Evolutionary conservation across 73 alveolate species (phyloP), one percentile per base, ranked within the genome.

Genomic region (Paramecium sexaurelia): DNA sequence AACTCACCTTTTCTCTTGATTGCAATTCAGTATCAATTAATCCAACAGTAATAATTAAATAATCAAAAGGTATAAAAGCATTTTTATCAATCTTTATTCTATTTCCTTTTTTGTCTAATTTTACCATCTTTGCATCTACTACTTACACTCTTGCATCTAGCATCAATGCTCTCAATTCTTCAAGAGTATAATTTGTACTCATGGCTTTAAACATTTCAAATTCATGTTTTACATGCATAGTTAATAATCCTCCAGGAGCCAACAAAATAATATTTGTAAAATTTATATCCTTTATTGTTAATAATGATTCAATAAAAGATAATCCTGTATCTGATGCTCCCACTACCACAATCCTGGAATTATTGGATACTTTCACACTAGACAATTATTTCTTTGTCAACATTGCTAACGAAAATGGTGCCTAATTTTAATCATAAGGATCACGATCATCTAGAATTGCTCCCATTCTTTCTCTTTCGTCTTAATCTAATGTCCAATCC

Each of bases 271-370:
- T 97, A 93, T 98, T 97, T 27, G 99, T 94, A 94, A 98, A 98
- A 43, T 95, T 94, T 32, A 98, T 84, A 92, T 98, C 98, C 89
- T 98, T 96, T 71, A 96, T 97, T 10, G 99, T 94, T 43, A 98
- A 94, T 57, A 98, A 96, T 20, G 98, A 96, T 92, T 98, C 99
- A 41, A 98, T 97, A 92, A 98, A 98, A 10, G 99, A 95, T 37
- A 98, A 96, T 32, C 99, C 99, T 24, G 99, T 97, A 93, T 98
- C 99, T 66, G 98, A 92, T 32, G 99, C 99, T 10, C 99, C 99
- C 6, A 98, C 97, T 0, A 98, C 98, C 19, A 98, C 99, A 61
- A 98, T 98, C 90, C 99, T 95, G 26, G 98, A 94, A 95, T 98
- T 98, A 93, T 97, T 97, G 22, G 97, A 98, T 15, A 97, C 96